These are phyloP conservation scores for Geosmithia morbida DNA, from an alignment of 2,329 filamentous ascomycete genomes.

Conservation along the genomic window DNA sequence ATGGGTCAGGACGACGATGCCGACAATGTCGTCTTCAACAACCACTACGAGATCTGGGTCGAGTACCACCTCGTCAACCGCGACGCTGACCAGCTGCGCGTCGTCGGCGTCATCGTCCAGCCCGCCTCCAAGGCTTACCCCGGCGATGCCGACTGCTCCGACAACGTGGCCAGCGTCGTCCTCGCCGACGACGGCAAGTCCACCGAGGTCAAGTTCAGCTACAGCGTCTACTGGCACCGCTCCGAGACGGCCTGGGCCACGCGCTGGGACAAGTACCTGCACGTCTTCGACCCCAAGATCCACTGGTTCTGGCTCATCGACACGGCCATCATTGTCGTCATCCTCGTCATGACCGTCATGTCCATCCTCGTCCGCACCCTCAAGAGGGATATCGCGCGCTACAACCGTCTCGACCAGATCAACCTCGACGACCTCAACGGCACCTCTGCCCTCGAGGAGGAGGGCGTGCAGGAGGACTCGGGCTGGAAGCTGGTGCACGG, in stretches of 20 bases:
- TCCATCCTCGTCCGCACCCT: constrained; percentile 83
- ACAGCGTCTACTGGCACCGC: constrained; percentile 78
- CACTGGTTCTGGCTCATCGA: constrained; percentile 99
- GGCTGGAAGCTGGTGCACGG: constrained; percentile 98
- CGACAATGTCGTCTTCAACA: constrained; percentile 57
- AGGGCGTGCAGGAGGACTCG: constrained; percentile 92
- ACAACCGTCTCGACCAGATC: constrained; percentile 88
- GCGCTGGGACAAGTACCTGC: constrained; percentile 96
- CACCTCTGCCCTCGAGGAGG: constrained; percentile 69
- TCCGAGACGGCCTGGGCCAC: constrained; percentile 88
- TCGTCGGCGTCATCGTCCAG: constrained; percentile 84
- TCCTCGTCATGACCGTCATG: constrained; percentile 79
- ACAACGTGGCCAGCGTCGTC: constrained; percentile 39
- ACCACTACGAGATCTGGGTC: constrained; percentile 88
- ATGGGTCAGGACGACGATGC: constrained; percentile 46
- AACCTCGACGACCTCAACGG: constrained; percentile 80
- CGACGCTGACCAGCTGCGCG: constrained; percentile 56
- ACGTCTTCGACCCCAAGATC: constrained; percentile 94
- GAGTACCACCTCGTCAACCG: constrained; percentile 76
- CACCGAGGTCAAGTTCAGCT: constrained; percentile 66
- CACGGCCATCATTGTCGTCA: constrained; percentile 86
- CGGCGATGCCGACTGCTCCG: constrained; percentile 48
- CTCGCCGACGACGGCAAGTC: constrained; percentile 42
- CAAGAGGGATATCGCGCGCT: constrained; percentile 88
- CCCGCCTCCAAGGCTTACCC: constrained; percentile 56